phyloP scores from a whole-genome alignment of 306 rosid species.

The Psophocarpus tetragonolobus region DNA sequence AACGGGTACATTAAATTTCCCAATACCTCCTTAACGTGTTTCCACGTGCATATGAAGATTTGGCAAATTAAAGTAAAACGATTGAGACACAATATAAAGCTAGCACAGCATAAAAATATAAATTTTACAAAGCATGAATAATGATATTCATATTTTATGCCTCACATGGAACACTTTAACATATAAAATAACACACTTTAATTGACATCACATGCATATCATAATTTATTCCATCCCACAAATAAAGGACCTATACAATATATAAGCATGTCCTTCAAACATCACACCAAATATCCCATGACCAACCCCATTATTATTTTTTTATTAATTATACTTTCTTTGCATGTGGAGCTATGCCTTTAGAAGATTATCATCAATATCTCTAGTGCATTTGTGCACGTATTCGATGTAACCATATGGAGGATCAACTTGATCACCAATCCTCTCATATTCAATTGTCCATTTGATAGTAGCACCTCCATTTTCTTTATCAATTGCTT shows the following conservation, averaged over 20 bases:
- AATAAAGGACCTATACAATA: not conserved
- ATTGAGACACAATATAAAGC: no score
- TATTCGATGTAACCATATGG: slow-evolving; percentile 22
- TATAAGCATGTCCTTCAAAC: not conserved
- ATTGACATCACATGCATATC: not conserved
- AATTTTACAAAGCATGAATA: not conserved
- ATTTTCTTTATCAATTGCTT: not conserved
- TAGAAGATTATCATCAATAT: not conserved
- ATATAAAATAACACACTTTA: not conserved
- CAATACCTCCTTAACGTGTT: no score
- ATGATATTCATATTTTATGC: not conserved
- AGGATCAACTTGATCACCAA: slow-evolving; percentile 17
- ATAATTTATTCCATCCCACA: no score
- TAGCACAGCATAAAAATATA: not conserved
- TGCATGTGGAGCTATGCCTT: not conserved
- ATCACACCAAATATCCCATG: not conserved
- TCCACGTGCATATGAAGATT: no score
- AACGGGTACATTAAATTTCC: no score
- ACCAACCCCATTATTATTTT: not conserved
- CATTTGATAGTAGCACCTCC: slow-evolving; percentile 3
- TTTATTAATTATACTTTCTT: not conserved
- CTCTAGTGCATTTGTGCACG: not conserved
- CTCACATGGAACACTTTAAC: not conserved
- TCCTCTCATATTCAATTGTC: slow-evolving; percentile 35
- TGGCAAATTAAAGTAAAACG: no score